Evolutionary conservation across 2,329 filamentous ascomycete genomes (phyloP).

Genomic region (Fusarium newnesense): DNA sequence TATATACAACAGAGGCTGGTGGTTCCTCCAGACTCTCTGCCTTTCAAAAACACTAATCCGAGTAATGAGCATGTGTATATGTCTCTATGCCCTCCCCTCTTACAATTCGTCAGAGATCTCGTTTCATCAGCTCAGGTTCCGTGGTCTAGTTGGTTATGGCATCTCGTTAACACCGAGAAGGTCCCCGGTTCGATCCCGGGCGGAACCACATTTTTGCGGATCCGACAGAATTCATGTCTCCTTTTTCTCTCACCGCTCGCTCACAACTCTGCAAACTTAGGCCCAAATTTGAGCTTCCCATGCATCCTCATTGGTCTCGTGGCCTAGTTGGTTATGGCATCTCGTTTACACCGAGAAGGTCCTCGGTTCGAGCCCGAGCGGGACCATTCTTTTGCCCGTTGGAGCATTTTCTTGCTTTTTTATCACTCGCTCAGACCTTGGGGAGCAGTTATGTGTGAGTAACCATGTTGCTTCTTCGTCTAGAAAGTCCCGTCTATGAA

Average conservation of each 20-base stretch:
- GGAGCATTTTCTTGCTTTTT: fast-evolving
- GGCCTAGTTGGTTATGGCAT: conserved; percentile 42
- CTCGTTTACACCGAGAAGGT: conserved; percentile 42
- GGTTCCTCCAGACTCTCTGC: background rate
- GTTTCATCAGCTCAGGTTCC: conserved; percentile 8
- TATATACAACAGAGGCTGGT: fast-evolving
- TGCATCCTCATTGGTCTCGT: conserved; percentile 20
- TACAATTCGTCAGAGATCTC: background rate
- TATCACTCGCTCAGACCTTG: background rate
- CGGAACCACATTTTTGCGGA: conserved; percentile 32
- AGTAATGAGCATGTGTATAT: too few species aligned
- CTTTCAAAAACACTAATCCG: too few species aligned
- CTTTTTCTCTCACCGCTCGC: background rate
- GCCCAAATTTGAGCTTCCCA: fast-evolving
- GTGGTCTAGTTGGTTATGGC: conserved; percentile 41
- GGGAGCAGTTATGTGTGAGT: background rate
- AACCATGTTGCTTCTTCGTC: fast-evolving
- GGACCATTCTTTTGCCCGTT: conserved; percentile 22
- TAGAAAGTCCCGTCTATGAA: background rate
- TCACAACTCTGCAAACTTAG: background rate
- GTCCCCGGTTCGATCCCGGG: conserved; percentile 38
- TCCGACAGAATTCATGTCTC: fast-evolving
- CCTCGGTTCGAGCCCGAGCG: conserved; percentile 41
- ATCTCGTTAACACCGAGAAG: conserved; percentile 41
- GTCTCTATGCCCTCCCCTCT: fast-evolving